Evolutionary conservation across 441 rosid species (phyloP).

Genomic region (Pelargonium fulgidum): DNA sequence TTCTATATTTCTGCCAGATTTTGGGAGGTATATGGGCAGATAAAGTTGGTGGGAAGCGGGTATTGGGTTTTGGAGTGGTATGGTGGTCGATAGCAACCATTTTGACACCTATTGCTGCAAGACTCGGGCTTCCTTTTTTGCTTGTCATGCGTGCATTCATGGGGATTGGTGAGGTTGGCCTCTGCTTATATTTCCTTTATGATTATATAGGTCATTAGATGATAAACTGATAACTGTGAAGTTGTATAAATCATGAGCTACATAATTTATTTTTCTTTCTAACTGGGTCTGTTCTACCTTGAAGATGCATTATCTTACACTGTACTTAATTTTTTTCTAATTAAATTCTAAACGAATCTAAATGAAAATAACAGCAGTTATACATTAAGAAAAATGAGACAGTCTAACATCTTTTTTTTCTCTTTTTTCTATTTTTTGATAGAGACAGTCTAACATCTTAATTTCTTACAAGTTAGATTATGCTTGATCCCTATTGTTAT

Average conservation of each 20-base stretch:
- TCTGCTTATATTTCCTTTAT: conserved; percentile 13
- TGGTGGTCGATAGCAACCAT: conserved; percentile 96
- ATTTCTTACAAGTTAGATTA: not conserved
- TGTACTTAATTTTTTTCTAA: no score
- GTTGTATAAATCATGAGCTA: not conserved
- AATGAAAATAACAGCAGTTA: no score
- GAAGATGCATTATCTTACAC: not conserved
- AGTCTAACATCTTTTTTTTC: not conserved
- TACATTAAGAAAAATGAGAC: no score
- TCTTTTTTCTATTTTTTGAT: no score
- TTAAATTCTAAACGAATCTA: no score
- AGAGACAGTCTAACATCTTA: not conserved
- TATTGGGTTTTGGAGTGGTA: conserved; percentile 88
- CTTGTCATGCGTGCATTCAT: conserved; percentile 87
- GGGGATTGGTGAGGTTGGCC: conserved; percentile 95
- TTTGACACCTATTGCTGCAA: conserved; percentile 96
- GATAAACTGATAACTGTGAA: not conserved
- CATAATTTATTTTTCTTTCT: no score
- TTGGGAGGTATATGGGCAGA: conserved; percentile 99
- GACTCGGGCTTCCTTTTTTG: conserved; percentile 79
- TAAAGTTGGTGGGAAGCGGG: conserved; percentile 85
- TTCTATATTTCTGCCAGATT: conserved; percentile 51
- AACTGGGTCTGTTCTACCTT: not conserved
- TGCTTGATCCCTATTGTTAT: not conserved
- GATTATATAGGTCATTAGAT: not conserved